Base-by-base conservation (phyloP, 2,329 filamentous ascomycete species). In the Geosmithia flava region DNA sequence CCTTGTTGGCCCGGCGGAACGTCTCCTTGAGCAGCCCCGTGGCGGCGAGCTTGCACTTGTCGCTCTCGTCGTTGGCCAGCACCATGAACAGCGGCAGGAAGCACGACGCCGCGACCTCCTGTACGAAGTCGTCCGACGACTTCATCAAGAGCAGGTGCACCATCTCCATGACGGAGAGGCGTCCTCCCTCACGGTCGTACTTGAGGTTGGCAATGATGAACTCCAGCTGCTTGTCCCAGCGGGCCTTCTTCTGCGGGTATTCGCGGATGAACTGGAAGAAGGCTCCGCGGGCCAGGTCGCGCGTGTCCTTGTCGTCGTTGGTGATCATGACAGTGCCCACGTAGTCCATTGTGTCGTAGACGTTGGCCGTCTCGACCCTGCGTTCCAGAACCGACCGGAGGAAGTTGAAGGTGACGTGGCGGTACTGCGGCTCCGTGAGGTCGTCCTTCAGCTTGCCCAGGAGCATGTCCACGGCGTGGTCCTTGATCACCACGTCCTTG, bases 251-350 rank as follows among this genome's bases (percentile, higher is more conserved):
- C 62, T 97, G 93, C 0, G 93, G 91, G 59, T 96, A 98, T 48
- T 96, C 89, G 54, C 90, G 80, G 49, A 98, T 70, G 67, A 98
- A 98, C 55, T 96, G 88, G 63, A 95, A 85, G 65, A 94, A 98
- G 15, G 88, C 85, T 19, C 88, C 88, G 49, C 93, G 78, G 15
- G 91, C 90, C 39, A 95, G 72, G 61, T 96, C 88, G 47, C 93
- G 80, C 2, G 91, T 91, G 53, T 85, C 82, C 55, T 85, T 85
- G 55, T 94, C 90, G 53, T 95, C 87, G 60, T 97, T 97, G 43
- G 86, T 95, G 49, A 98, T 85, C 90, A 97, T 97, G 62, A 96
- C 85, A 3, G 79, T 83, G 44, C 88, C 87, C 29, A 95, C 83
- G 57, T 89, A 83, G 61, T 98, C 93, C 53, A 96, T 77, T 8